Base-by-base conservation (phyloP, 768 basidiomycete species). In the Strobilomyces dryophilus region DNA sequence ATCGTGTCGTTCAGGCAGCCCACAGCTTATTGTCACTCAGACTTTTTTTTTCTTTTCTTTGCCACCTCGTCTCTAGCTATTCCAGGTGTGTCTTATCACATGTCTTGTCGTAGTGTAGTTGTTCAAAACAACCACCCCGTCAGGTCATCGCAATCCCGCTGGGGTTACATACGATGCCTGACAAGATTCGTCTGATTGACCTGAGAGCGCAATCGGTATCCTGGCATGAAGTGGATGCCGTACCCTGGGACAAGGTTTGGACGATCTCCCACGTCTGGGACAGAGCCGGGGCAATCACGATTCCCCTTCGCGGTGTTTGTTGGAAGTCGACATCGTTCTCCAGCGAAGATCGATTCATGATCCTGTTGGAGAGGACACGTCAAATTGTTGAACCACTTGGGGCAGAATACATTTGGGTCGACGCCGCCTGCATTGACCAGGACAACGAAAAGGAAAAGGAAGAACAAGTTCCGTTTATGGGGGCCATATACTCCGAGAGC, bases 251-350 rank as follows among this genome's bases (percentile, higher is more conserved):
- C 42, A 55, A 21, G 1, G 43, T 49, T 17, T 56, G 55, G 55
- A 46, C 55, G 6, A 45, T 55, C n/a, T 48, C 55, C 12, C 55
- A 49, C 11, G 20, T 55, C 47, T 56, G 55, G 55, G 55, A 56
- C 17, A 21, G 6, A 43, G 47, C 24, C 26, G 31, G 8, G 1
- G 24, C 31, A 15, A 46, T 29, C 24, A 21, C 8, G 15, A 48
- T 56, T 24, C 53, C 52, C 26, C 24, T 56, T 7, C 4, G 14
- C 1, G 55, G 53, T 21, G 14, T 48, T 15, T 40, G 43, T 18
- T 56, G 47, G 53, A 10, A 11, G 21, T 49, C 55, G 4, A 32
- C 18, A 7, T 39, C 55, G 18, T 56, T 56, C 31, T 55, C 55
- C 5, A 55, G 43, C 44, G 14, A 9, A 26, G n/a, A 27, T 10